These are phyloP conservation scores for Pochonia chlamydosporia DNA, from an alignment of 2,329 filamentous ascomycete genomes.

Conservation along the genomic window DNA sequence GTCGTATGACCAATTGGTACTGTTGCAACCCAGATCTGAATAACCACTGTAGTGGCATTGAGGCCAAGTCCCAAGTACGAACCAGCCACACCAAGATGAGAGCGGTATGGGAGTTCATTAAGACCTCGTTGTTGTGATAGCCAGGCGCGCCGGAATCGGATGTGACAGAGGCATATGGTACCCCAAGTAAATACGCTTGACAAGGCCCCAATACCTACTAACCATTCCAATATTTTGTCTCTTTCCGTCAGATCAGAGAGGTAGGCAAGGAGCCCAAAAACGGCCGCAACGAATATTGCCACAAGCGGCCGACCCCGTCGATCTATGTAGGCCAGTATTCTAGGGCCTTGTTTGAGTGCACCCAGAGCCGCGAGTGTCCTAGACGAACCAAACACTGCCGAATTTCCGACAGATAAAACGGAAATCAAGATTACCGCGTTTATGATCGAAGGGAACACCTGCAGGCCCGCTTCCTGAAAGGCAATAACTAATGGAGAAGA, in stretches of 20 bases:
- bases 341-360: constrained; percentile 61
- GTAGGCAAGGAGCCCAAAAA: constrained; percentile 65
- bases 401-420: constrained; percentile 61
- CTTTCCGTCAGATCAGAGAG: constrained; percentile 55
- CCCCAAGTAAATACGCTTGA: constrained; percentile 69
- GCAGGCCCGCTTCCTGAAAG: constrained; percentile 8
- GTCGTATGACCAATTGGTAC: background rate
- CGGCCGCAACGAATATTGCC: constrained; percentile 58
- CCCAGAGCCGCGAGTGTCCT: constrained; percentile 78
- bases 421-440: constrained; percentile 59
- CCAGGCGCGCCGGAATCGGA: constrained; percentile 59
- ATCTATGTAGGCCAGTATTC: constrained; percentile 55
- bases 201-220: constrained; percentile 65
- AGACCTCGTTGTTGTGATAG: background rate
- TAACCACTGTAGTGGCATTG: background rate
- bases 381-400: constrained; percentile 80
- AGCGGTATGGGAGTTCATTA: background rate
- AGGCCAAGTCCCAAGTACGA: constrained; percentile 4
- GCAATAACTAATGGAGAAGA: constrained; percentile 11
- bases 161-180: constrained; percentile 73
- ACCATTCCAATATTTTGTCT: constrained; percentile 65
- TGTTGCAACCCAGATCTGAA: constrained; percentile 3
- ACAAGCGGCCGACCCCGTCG: constrained; percentile 68
- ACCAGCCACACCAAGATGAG: background rate
- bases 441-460: constrained; percentile 8